A percentile compares a stretch with the other conserved stretches of the same genome.
Evolutionary conservation across 2,329 filamentous ascomycete genomes (phyloP).

Genomic region (Cladophialophora carrionii): DNA sequence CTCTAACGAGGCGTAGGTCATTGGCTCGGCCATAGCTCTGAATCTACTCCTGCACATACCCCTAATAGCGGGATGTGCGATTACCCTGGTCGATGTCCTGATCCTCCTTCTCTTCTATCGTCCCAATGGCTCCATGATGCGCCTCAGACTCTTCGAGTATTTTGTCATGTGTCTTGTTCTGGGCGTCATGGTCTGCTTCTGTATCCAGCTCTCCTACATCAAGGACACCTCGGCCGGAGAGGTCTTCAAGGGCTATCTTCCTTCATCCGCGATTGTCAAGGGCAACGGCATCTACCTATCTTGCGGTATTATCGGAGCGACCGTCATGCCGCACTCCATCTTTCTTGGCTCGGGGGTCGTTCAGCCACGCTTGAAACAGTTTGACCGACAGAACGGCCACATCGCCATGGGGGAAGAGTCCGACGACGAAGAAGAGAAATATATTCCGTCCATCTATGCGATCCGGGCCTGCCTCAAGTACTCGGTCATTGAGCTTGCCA

Average conservation of each 20-base stretch:
- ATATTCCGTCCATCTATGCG: slow-evolving; percentile 71
- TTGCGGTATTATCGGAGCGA: slow-evolving; percentile 57
- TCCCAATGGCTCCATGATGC: slow-evolving; percentile 56
- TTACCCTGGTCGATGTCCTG: slow-evolving; percentile 60
- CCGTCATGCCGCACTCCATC: slow-evolving; percentile 64
- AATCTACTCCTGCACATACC: slow-evolving; percentile 59
- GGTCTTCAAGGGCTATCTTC: slow-evolving; percentile 60
- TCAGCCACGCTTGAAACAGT: slow-evolving; percentile 57
- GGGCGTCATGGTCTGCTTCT: slow-evolving; percentile 61
- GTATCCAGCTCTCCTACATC: slow-evolving; percentile 60
- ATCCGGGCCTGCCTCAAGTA: slow-evolving; percentile 74
- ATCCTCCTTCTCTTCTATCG: slow-evolving; percentile 61
- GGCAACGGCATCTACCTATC: slow-evolving; percentile 60
- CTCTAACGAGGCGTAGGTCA: slow-evolving; percentile 47
- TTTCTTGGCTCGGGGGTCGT: slow-evolving; percentile 62
- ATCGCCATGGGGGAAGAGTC: slow-evolving; percentile 21
- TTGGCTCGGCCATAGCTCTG: slow-evolving; percentile 61
- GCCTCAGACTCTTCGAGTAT: slow-evolving; percentile 57
- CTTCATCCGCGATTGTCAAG: slow-evolving; percentile 56
- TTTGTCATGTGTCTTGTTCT: slow-evolving; percentile 60
- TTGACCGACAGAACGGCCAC: slow-evolving; percentile 49
- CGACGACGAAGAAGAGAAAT: slow-evolving; percentile 59
- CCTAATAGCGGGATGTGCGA: slow-evolving; percentile 60
- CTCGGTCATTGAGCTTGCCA: slow-evolving; percentile 69
- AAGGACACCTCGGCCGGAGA: slow-evolving; percentile 54